Evolutionary conservation across 2,329 filamentous ascomycete genomes (phyloP).

Genomic region (Periconia macrospinosa): DNA sequence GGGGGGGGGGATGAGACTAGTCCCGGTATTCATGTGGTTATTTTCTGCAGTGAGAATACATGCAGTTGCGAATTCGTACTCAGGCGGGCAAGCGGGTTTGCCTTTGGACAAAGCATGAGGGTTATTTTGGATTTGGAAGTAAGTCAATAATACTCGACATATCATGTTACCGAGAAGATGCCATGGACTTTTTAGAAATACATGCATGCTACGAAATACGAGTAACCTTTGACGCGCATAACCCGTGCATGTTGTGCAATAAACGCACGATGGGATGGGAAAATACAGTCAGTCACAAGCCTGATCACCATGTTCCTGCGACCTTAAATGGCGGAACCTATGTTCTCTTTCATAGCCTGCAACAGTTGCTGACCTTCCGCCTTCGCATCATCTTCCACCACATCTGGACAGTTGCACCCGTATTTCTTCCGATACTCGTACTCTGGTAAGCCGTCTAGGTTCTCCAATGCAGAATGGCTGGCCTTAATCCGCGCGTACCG

Average conservation of each 20-base stretch:
- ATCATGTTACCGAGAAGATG: too few species aligned
- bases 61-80: too few species aligned
- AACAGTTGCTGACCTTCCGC: not conserved
- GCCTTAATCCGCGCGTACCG: slow-evolving; percentile 73
- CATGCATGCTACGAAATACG: not conserved
- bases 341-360: not conserved
- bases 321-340: not conserved
- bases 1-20: too few species aligned
- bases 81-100: too few species aligned
- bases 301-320: not conserved
- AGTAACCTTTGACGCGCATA: not conserved
- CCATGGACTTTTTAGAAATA: too few species aligned
- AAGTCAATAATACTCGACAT: too few species aligned
- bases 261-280: not conserved
- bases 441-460: slow-evolving; percentile 53
- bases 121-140: too few species aligned
- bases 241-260: not conserved
- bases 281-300: too few species aligned
- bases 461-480: slow-evolving; percentile 60
- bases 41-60: too few species aligned
- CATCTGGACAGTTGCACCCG: slow-evolving; percentile 63
- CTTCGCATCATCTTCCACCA: not conserved
- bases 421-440: slow-evolving; percentile 64
- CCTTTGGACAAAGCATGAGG: too few species aligned
- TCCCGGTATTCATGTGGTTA: too few species aligned